phyloP scores from a whole-genome alignment of 805 yeast genomes.

The Yarrowia bubula region DNA sequence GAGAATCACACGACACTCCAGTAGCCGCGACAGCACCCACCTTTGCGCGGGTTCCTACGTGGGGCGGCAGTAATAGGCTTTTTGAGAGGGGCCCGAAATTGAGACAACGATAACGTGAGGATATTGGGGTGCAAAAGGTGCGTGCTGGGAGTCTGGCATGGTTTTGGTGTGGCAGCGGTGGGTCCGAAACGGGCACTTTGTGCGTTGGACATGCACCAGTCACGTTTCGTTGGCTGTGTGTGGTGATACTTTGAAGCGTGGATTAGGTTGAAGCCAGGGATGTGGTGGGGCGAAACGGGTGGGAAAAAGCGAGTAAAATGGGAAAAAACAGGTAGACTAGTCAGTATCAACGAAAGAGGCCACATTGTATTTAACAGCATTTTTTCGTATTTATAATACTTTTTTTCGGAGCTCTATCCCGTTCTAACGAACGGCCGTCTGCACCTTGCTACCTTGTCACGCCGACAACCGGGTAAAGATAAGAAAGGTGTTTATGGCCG shows the following conservation, averaged over 20 bases:
- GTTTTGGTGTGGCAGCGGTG: neutral
- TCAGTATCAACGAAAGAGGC: neutral
- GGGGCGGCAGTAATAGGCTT: neutral
- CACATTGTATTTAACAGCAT: no score
- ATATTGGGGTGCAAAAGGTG: neutral
- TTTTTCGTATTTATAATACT: no score
- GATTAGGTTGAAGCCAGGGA: conserved; percentile 17
- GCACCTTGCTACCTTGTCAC: neutral
- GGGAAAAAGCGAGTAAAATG: neutral
- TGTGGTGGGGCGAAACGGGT: neutral
- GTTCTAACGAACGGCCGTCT: neutral
- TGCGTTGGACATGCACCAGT: neutral
- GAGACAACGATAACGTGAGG: conserved; percentile 4
- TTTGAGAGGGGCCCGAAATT: neutral
- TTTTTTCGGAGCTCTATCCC: no score
- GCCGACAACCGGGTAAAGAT: conserved; percentile 4
- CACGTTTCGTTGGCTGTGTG: neutral
- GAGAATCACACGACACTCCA: neutral
- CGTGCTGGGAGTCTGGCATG: neutral
- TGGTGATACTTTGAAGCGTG: neutral
- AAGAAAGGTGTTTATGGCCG: neutral
- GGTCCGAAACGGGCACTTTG: neutral
- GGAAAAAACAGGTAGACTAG: neutral
- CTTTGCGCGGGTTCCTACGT: neutral
- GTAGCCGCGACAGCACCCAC: neutral